Evolutionary conservation across 2,329 filamentous ascomycete species (phyloP).

Genomic region (Neopestalotiopsis sp.): DNA sequence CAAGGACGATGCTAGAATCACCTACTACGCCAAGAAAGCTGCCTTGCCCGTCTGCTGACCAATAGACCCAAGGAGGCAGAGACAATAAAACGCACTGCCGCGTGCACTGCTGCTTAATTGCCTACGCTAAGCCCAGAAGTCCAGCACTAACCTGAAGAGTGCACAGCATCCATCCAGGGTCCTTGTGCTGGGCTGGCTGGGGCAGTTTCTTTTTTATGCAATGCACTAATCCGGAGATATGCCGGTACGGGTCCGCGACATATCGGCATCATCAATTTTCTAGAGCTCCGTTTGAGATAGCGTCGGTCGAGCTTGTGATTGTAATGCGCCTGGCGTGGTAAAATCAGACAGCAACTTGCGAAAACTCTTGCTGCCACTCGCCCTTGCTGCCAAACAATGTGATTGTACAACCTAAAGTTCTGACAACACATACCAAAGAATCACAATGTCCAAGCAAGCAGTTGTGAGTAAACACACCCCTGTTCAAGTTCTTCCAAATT

Average conservation of each 20-base stretch:
- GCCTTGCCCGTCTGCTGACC: not conserved
- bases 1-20: not conserved
- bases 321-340: not conserved
- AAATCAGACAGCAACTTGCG: not conserved
- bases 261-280: slow-evolving; percentile 17
- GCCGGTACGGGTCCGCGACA: not conserved
- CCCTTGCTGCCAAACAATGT: slow-evolving; percentile 1
- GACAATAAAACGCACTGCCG: not conserved
- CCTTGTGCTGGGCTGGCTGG: not conserved
- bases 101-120: not conserved
- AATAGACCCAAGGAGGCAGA: not conserved
- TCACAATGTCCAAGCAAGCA: slow-evolving; percentile 21
- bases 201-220: not conserved
- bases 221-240: slow-evolving; percentile 14
- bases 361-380: not conserved
- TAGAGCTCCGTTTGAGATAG: slow-evolving; percentile 8
- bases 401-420: not conserved
- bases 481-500: not conserved
- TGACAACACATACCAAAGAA: not conserved
- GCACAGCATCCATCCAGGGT: not conserved
- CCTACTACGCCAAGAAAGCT: not conserved
- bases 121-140: not conserved
- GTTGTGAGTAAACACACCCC: slow-evolving; percentile 9
- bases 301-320: not conserved
- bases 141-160: not conserved